Conservation (phyloP, 202 grass and related monocot species). For the Brachypodium distachyon region DNA sequence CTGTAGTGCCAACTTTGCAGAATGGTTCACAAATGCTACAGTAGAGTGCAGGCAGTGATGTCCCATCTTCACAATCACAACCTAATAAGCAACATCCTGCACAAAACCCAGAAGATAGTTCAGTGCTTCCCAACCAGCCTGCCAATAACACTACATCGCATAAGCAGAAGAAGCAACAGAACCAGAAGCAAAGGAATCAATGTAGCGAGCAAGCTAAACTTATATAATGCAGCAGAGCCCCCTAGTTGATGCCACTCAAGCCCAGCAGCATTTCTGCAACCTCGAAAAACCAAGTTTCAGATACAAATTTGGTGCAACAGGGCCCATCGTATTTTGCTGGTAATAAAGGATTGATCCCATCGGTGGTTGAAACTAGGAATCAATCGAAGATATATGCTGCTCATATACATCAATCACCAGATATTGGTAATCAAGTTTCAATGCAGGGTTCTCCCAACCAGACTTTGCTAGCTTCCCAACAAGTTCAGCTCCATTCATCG, state of each 20-base stretch:
- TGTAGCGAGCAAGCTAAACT: slow-evolving; percentile 73
- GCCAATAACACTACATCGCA: slow-evolving; percentile 36
- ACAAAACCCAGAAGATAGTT: slow-evolving; percentile 31
- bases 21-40: slow-evolving; percentile 56
- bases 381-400: slow-evolving; percentile 47
- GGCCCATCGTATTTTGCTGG: slow-evolving; percentile 41
- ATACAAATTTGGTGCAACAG: slow-evolving; percentile 46
- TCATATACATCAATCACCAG: slow-evolving; percentile 37
- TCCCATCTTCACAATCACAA: slow-evolving; percentile 35
- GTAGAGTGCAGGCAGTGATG: slow-evolving; percentile 15
- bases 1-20: slow-evolving; percentile 50
- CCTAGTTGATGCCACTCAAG: slow-evolving; percentile 40
- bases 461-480: slow-evolving; percentile 46
- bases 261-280: slow-evolving; percentile 32
- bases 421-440: slow-evolving; percentile 45
- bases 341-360: slow-evolving; percentile 35
- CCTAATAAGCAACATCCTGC: slow-evolving; percentile 45
- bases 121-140: slow-evolving; percentile 45
- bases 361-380: slow-evolving; percentile 44
- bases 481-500: slow-evolving; percentile 37
- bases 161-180: slow-evolving; percentile 67
- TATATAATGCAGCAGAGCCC: slow-evolving; percentile 49
- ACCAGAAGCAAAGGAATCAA: slow-evolving; percentile 65
- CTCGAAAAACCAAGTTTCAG: slow-evolving; percentile 53
- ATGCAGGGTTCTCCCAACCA: slow-evolving; percentile 48